Evolutionary conservation across 805 yeast species (phyloP).

Genomic region (Wickerhamomyces rabaulensis): DNA sequence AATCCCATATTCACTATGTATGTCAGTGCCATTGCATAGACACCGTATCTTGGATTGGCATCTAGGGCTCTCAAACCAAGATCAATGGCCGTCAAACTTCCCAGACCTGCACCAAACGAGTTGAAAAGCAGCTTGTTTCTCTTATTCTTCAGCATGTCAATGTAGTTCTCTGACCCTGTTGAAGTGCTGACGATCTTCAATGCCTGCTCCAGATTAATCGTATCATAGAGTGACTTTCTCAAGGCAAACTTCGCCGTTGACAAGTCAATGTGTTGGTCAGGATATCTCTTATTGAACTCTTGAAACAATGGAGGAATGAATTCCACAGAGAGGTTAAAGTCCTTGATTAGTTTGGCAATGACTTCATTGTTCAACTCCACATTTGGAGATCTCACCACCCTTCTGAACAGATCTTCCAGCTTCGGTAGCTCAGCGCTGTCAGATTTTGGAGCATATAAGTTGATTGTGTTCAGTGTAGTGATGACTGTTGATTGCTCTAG

Average conservation of each 20-base stretch:
- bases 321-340: constrained; percentile 2
- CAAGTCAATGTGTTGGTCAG: constrained; percentile 26
- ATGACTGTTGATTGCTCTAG: constrained; percentile 1
- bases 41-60: constrained; percentile 23
- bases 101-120: constrained; percentile 26
- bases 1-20: constrained; percentile 44
- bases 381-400: constrained; percentile 3
- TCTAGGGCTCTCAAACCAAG: constrained; percentile 31
- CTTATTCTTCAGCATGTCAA: constrained; percentile 28
- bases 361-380: constrained; percentile 4
- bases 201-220: constrained; percentile 54
- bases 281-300: constrained; percentile 5
- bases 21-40: constrained; percentile 42
- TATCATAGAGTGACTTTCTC: constrained; percentile 49
- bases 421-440: background rate
- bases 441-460: background rate
- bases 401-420: background rate
- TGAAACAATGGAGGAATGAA: constrained; percentile 2
- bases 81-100: constrained; percentile 42
- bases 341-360: constrained; percentile 1
- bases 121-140: constrained; percentile 30
- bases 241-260: constrained; percentile 56
- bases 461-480: constrained; percentile 1
- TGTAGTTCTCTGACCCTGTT: constrained; percentile 50
- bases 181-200: constrained; percentile 55